Percentiles rank a stretch among this genome's conserved stretches.
Conservation (phyloP, 768 basidiomycete species). For the Trichaptum fuscoviolaceum region DNA sequence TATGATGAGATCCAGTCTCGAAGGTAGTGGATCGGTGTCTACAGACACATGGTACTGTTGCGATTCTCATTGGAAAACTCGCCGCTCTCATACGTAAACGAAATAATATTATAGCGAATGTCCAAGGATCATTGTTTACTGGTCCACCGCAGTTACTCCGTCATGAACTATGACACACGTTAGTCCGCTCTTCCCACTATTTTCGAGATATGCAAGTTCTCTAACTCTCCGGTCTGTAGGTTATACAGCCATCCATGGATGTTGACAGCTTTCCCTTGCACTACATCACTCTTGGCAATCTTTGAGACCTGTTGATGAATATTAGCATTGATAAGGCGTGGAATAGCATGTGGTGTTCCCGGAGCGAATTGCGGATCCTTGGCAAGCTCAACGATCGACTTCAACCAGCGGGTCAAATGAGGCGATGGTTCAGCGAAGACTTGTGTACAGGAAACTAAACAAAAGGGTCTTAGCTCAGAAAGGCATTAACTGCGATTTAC, state of each 20-base stretch:
- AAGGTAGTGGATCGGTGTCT: too few relatives aligned
- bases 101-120: too few relatives aligned
- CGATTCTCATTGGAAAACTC: too few relatives aligned
- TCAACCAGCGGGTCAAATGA: not conserved
- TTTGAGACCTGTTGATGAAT: constrained; percentile 29
- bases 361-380: not conserved
- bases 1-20: too few relatives aligned
- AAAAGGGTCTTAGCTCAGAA: not conserved
- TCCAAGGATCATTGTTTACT: too few relatives aligned
- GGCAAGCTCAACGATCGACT: not conserved
- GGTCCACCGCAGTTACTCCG: too few relatives aligned
- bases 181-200: not conserved
- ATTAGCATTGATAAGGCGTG: constrained; percentile 45
- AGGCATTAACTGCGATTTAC: not conserved
- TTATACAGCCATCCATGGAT: constrained; percentile 77
- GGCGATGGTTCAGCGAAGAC: not conserved
- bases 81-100: too few relatives aligned
- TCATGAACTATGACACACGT: not conserved
- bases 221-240: constrained; percentile 49
- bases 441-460: not conserved
- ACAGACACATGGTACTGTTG: too few relatives aligned
- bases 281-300: constrained; percentile 44
- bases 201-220: constrained; percentile 42
- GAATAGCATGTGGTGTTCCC: constrained; percentile 18
- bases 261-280: constrained; percentile 31